Evolutionary conservation across 1,284 basidiomycete genomes (phyloP).

Genomic region (Tausonia pullulans): DNA sequence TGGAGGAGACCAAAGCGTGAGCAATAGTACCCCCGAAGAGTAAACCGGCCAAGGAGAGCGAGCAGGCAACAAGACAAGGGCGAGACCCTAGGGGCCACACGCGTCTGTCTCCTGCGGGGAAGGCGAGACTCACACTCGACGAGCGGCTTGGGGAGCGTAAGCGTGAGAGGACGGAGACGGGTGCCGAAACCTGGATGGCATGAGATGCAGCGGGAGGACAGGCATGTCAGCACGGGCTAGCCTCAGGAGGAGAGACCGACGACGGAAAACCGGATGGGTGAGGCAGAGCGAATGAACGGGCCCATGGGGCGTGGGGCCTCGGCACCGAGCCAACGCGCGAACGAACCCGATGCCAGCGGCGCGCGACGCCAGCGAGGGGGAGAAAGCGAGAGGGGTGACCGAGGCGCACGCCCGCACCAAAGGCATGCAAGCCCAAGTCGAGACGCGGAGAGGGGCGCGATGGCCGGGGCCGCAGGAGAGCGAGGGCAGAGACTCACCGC

Average conservation of each 20-base stretch:
- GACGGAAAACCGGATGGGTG: not conserved
- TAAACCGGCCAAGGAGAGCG: not conserved
- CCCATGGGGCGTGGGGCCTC: not conserved
- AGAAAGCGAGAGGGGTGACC: not conserved
- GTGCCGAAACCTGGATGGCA: conserved; percentile 37
- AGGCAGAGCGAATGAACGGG: not conserved
- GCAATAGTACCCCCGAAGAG: not conserved
- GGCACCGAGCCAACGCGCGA: not conserved
- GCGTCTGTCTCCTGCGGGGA: not conserved
- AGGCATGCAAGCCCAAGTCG: not conserved
- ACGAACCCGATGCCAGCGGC: not conserved
- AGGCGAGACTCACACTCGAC: conserved; percentile 36
- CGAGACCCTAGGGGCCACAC: too few species aligned
- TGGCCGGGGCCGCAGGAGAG: not conserved
- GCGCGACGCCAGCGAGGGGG: not conserved
- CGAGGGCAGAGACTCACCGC: conserved; percentile 22
- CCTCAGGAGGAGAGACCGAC: not conserved
- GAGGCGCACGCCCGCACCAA: not conserved
- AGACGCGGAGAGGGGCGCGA: not conserved
- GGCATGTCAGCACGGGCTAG: not conserved
- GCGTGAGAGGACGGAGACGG: conserved; percentile 41
- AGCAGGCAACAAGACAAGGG: not conserved
- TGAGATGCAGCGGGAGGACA: not conserved
- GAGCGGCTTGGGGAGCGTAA: conserved; percentile 42
- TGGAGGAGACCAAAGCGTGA: not conserved